Evolutionary conservation across 306 rosid genomes (phyloP).

Genomic region (Canavalia gladiata): DNA sequence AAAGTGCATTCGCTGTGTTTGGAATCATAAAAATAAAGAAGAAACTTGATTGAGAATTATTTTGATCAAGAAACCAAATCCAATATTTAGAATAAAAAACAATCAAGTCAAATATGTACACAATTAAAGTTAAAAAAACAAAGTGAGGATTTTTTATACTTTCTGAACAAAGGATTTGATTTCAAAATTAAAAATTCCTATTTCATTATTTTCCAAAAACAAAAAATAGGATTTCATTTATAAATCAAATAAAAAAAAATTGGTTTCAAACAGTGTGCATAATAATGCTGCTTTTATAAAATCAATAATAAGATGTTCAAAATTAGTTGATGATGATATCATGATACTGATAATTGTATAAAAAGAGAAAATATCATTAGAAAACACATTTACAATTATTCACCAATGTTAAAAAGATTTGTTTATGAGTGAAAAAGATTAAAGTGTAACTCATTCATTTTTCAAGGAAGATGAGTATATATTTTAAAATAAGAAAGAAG

Average conservation of each 20-base stretch:
- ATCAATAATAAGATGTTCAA: no score
- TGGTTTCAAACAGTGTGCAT: background rate
- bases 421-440: no score
- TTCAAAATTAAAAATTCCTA: background rate
- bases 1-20: background rate
- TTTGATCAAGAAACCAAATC: background rate
- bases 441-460: no score
- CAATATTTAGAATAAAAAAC: background rate
- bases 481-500: no score
- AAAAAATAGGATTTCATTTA: background rate
- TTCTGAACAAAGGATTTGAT: background rate
- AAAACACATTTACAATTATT: no score
- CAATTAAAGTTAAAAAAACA: background rate
- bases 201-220: background rate
- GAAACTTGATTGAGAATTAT: background rate
- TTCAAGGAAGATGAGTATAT: no score
- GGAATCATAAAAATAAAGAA: background rate
- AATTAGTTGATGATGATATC: no score
- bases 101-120: no score
- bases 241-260: background rate
- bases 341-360: no score
- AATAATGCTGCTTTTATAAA: conserved; percentile 3
- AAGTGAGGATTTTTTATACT: background rate
- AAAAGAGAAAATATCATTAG: no score
- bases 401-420: no score